Percentiles rank a stretch among this genome's conserved stretches.
phyloP scores from a whole-genome alignment of 108 stramenopile genomes.

The Chaetoceros tenuissimus region DNA sequence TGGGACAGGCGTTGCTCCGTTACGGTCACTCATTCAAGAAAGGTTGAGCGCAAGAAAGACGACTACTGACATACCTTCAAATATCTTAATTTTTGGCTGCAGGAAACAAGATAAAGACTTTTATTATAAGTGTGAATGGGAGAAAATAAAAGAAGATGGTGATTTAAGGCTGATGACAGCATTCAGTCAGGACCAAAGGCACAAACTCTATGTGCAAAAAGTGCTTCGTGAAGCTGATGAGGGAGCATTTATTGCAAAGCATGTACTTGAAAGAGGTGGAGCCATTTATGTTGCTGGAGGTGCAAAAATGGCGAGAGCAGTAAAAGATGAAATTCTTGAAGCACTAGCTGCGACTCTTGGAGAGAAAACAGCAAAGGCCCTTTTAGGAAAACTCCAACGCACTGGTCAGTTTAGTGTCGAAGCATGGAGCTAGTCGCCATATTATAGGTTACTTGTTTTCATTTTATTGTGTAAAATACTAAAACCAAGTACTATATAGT shows the following conservation, averaged over 20 bases:
- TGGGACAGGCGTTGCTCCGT: slow-evolving; percentile 80
- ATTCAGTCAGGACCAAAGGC: slow-evolving; percentile 66
- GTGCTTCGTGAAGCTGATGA: slow-evolving; percentile 49
- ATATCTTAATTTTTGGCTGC: slow-evolving; percentile 74
- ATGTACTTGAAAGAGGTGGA: slow-evolving; percentile 47
- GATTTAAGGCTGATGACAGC: slow-evolving; percentile 45
- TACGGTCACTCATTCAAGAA: slow-evolving; percentile 66
- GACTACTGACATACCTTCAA: slow-evolving; percentile 15
- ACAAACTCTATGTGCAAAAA: slow-evolving; percentile 75
- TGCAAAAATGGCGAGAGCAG: slow-evolving; percentile 72
- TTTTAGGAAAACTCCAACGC: slow-evolving; percentile 28
- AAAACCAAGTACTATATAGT: too few species aligned
- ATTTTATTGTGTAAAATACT: too few species aligned
- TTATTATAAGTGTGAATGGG: slow-evolving; percentile 73
- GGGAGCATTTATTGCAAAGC: slow-evolving; percentile 39
- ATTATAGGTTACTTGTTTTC: too few species aligned
- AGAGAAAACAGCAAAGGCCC: slow-evolving; percentile 27
- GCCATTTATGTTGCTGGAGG: slow-evolving; percentile 79
- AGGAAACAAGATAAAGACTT: slow-evolving; percentile 52
- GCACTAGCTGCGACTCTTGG: slow-evolving; percentile 28
- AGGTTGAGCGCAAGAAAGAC: slow-evolving; percentile 26
- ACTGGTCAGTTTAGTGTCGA: slow-evolving; percentile 54
- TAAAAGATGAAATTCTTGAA: slow-evolving; percentile 68
- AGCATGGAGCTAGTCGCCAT: slow-evolving; percentile 72
- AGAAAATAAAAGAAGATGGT: slow-evolving; percentile 5